phyloP scores from a whole-genome alignment of 306 rosid species.

The Acacia acuminata region DNA sequence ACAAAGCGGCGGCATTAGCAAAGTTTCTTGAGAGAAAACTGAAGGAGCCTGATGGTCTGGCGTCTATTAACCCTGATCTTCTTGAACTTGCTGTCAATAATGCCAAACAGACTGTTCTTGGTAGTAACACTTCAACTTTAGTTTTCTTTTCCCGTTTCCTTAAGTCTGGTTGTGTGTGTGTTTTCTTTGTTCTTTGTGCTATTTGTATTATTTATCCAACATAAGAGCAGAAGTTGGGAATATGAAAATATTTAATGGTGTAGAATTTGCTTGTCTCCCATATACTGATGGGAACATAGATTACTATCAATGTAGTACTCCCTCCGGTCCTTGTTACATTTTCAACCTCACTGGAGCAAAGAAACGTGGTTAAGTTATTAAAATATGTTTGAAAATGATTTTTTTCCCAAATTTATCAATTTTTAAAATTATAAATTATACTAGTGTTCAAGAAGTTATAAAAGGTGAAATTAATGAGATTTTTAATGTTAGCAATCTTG shows the following conservation, averaged over 20 bases:
- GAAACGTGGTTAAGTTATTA: too few relatives aligned
- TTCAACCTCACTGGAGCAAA: too few relatives aligned
- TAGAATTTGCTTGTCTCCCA: too few relatives aligned
- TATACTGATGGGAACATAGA: neutral
- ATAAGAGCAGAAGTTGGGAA: conserved; percentile 7
- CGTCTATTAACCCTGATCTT: conserved; percentile 65
- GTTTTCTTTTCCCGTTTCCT: neutral
- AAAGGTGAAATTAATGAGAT: too few relatives aligned
- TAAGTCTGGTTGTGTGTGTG: neutral
- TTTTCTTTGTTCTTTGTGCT: neutral
- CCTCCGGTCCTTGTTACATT: too few relatives aligned
- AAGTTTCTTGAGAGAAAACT: conserved; percentile 82
- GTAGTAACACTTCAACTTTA: conserved; percentile 45
- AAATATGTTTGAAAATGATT: too few relatives aligned
- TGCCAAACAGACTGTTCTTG: conserved; percentile 65
- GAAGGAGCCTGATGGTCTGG: conserved; percentile 72
- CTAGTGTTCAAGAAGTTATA: too few relatives aligned
- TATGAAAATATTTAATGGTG: neutral
- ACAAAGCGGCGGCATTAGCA: conserved; percentile 90
- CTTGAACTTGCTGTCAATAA: conserved; percentile 69
- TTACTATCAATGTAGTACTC: neutral
- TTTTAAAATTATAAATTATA: too few relatives aligned
- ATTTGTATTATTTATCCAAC: neutral
- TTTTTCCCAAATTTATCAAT: too few relatives aligned
- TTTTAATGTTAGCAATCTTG: too few relatives aligned